Evolutionary conservation across 352 stramenopile genomes (phyloP), one percentile per base, ranked within the genome.

Genomic region (Pythium plurisporium): DNA sequence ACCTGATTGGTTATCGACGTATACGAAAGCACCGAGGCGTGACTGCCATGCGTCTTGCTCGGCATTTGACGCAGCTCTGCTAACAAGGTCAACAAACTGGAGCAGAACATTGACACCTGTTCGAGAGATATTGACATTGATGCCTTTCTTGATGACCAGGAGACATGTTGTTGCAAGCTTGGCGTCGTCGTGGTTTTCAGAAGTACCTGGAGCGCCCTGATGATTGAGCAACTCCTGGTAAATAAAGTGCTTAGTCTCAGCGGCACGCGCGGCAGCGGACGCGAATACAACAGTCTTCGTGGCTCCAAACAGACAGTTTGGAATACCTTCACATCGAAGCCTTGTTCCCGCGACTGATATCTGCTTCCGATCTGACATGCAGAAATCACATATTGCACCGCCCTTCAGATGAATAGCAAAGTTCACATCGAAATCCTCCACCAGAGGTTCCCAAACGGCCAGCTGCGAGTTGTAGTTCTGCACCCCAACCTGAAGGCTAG

Each of bases 381-480:
- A 94, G 50, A 79, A 88, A 26, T 90, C 79, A 36, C 84, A 94
- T 41, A 94, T 46, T 8, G 87, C 73, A 15, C 84, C 84, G 29
- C 80, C 82, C 14, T 72, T 75, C 19, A 72, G 66, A 57, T 92
- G 82, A 25, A 81, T 84, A 34, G 77, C 84, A 49, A 86, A 70
- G 34, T 89, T 82, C 29, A 92, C 79, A 47, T 89, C 75, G 46
- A 92, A 94, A 37, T 94, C 84, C 73, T 94, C 84, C 2, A 94
- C 67, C 1, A 90, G 69, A 10, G 84, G 84, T 31, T 94, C 84
- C 84, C 84, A 94, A 6, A 94, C 84, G 22, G 84, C 84, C 26
- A 94, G 55, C 52, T 91, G 82, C n/a, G 80, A 89, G 50, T 94
- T 94, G 45, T 94, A 94, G 19, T 74, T 82, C 70, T 94, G 84